Evolutionary conservation across 495 filamentous ascomycete species (phyloP).

Genomic region (Glarea lozoyensis): DNA sequence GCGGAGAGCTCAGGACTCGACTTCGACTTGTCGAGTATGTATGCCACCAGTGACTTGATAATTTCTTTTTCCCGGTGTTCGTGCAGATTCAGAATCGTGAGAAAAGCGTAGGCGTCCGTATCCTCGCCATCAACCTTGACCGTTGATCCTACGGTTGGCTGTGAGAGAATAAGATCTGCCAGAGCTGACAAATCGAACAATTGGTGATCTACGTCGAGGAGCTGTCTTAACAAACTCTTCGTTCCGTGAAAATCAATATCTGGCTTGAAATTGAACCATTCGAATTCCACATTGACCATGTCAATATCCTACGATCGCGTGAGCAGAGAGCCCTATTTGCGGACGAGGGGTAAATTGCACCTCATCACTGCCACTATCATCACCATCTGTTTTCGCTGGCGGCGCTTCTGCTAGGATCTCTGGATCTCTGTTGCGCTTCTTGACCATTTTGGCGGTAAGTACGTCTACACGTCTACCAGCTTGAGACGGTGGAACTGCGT

Average conservation of each 20-base stretch:
- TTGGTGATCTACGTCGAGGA: slow-evolving; percentile 82
- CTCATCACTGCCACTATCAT: slow-evolving; percentile 33
- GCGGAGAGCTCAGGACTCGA: slow-evolving; percentile 42
- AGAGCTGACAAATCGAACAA: slow-evolving; percentile 82
- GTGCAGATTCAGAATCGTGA: slow-evolving; percentile 78
- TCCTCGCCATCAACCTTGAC: slow-evolving; percentile 94
- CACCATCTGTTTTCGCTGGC: slow-evolving; percentile 23
- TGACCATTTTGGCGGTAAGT: slow-evolving; percentile 34
- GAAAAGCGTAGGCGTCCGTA: slow-evolving; percentile 88
- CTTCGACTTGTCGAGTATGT: slow-evolving; percentile 55
- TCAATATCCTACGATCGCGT: slow-evolving; percentile 58
- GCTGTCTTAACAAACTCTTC: slow-evolving; percentile 81
- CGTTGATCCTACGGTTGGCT: slow-evolving; percentile 82
- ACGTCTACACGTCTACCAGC: no score
- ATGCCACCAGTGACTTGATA: slow-evolving; percentile 58
- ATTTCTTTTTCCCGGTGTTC: slow-evolving; percentile 70
- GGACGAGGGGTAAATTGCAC: slow-evolving; percentile 21
- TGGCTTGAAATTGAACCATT: slow-evolving; percentile 93
- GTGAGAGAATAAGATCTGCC: slow-evolving; percentile 79
- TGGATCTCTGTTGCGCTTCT: slow-evolving; percentile 37
- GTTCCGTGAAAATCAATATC: slow-evolving; percentile 90
- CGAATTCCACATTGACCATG: slow-evolving; percentile 93
- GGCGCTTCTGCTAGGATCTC: slow-evolving; percentile 30
- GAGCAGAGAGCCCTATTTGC: slow-evolving; percentile 12
- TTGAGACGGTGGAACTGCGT: no score